Percentiles rank a stretch among this genome's conserved stretches.
Evolutionary conservation across 2,329 filamentous ascomycete species (phyloP).

Genomic region (Diaporthe citriasiana): DNA sequence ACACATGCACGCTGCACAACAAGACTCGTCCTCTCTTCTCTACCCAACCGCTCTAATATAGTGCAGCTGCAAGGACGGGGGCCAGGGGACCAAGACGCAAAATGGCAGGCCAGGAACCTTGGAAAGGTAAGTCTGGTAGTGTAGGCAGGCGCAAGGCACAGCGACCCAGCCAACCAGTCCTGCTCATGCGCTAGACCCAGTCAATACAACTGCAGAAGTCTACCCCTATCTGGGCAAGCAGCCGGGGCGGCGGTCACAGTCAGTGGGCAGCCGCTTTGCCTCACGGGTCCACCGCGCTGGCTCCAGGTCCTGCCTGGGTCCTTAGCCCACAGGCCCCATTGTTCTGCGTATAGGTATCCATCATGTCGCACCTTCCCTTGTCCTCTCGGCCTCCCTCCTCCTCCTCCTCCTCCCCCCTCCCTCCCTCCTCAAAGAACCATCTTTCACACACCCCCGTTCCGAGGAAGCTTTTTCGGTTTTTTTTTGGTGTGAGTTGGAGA

Average conservation of each 20-base stretch:
- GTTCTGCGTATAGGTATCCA: slow-evolving; percentile 34
- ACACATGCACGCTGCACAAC: background rate
- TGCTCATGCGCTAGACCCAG: slow-evolving; percentile 12
- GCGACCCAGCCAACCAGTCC: slow-evolving; percentile 14
- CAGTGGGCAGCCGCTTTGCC: slow-evolving; percentile 19
- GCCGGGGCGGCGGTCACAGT: background rate
- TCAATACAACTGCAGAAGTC: slow-evolving; percentile 19
- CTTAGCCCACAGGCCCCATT: slow-evolving; percentile 20
- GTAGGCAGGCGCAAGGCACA: slow-evolving; percentile 14
- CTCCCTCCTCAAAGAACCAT: slow-evolving; percentile 4
- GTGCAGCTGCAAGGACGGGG: slow-evolving; percentile 21
- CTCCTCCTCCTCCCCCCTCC: slow-evolving; percentile 9
- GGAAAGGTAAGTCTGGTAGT: no score
- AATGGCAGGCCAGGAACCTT: background rate
- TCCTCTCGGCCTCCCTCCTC: background rate
- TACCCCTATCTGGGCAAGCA: slow-evolving; percentile 20
- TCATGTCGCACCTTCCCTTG: slow-evolving; percentile 35
- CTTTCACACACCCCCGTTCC: slow-evolving; percentile 9
- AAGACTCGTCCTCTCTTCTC: background rate
- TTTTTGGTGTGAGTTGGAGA: slow-evolving; percentile 40
- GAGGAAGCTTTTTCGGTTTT: slow-evolving; percentile 25
- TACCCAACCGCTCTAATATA: background rate
- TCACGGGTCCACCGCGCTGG: slow-evolving; percentile 9
- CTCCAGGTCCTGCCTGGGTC: background rate
- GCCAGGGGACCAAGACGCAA: background rate